These are phyloP conservation scores for Pisolithus thermaeus DNA, from an alignment of 1,284 basidiomycete species.

Conservation along the genomic window DNA sequence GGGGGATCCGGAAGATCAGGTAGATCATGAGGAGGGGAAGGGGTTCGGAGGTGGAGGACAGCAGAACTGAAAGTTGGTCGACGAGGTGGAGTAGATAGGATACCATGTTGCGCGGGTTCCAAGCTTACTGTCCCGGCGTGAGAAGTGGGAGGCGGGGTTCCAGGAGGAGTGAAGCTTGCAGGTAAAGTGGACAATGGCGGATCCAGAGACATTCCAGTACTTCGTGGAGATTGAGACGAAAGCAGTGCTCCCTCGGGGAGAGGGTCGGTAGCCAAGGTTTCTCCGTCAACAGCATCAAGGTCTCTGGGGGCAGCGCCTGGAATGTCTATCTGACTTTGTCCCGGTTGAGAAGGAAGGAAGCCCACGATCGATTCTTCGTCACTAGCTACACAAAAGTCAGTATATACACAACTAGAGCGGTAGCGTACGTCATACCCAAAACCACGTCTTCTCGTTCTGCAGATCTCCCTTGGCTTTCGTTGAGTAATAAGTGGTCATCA, in stretches of 20 bases:
- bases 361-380: constrained; percentile 30
- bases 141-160: constrained; percentile 16
- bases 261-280: neutral
- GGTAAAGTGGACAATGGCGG: neutral
- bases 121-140: constrained; percentile 3
- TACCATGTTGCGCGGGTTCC: constrained; percentile 18
- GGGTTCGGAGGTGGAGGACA: constrained; percentile 49
- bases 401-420: neutral
- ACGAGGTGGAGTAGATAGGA: constrained; percentile 48
- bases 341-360: constrained; percentile 16
- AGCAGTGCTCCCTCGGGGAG: constrained; percentile 11
- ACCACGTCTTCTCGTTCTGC: constrained; percentile 27
- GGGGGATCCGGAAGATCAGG: constrained; percentile 59
- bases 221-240: neutral
- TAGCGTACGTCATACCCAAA: constrained; percentile 26
- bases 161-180: constrained; percentile 20
- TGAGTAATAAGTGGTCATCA: constrained; percentile 16
- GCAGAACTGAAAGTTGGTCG: constrained; percentile 35
- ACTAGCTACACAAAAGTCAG: constrained; percentile 28
- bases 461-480: constrained; percentile 22
- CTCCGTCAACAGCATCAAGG: constrained; percentile 24
- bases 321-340: constrained; percentile 21
- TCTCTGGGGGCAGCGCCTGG: constrained; percentile 13
- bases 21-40: constrained; percentile 52
- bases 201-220: neutral